Percentiles rank a stretch among this genome's conserved stretches.
Evolutionary conservation across 1,284 basidiomycete genomes (phyloP).

Genomic region (Sporisorium reilianum): DNA sequence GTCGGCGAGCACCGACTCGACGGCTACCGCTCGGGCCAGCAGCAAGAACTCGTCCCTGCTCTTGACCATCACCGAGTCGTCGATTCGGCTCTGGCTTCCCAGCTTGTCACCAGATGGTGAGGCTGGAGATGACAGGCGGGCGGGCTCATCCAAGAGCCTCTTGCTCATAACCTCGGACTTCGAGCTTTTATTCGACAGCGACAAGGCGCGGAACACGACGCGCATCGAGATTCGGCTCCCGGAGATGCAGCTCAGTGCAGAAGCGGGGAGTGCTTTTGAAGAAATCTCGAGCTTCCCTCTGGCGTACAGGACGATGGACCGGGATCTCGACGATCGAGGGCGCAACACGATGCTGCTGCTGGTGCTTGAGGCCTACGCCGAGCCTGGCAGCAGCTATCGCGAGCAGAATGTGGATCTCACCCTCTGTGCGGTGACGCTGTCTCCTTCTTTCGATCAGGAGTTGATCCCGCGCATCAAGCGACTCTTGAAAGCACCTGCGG

Average conservation of each 20-base stretch:
- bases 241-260: conserved; percentile 28
- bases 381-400: conserved; percentile 79
- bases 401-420: conserved; percentile 79
- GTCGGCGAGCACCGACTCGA: conserved; percentile 52
- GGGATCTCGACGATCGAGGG: conserved; percentile 20
- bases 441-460: conserved; percentile 75
- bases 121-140: not conserved
- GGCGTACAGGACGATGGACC: conserved; percentile 36
- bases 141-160: conserved; percentile 25
- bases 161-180: conserved; percentile 29
- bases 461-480: conserved; percentile 77
- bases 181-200: conserved; percentile 36
- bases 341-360: conserved; percentile 74
- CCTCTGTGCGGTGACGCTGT: conserved; percentile 78
- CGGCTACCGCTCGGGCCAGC: conserved; percentile 27
- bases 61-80: conserved; percentile 30
- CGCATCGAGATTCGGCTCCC: conserved; percentile 33
- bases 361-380: conserved; percentile 77
- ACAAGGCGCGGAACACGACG: conserved; percentile 37
- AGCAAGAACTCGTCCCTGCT: conserved; percentile 30
- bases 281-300: conserved; percentile 23
- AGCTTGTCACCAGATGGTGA: not conserved
- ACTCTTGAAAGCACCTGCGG: conserved; percentile 87
- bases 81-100: conserved; percentile 37
- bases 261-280: conserved; percentile 11